Conservation (phyloP, 176 grass and related monocot species). For the sorghum (Sorghum bicolor) region DNA sequence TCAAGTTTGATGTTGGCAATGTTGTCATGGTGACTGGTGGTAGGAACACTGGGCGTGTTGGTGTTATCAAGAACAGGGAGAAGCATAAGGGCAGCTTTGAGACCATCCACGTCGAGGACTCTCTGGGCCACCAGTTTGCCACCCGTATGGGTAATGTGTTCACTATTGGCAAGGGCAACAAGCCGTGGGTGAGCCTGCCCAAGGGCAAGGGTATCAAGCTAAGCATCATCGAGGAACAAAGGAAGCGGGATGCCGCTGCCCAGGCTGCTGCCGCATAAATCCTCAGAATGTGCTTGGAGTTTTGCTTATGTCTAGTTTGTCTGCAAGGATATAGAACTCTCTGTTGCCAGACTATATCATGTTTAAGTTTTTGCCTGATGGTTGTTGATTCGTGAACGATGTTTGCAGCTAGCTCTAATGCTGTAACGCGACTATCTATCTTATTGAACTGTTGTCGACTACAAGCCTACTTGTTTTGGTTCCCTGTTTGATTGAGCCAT, state of each 20-base stretch:
- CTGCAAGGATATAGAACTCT: not conserved
- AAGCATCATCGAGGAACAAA: constrained; percentile 44
- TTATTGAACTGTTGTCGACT: too few relatives aligned
- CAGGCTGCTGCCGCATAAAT: constrained; percentile 3
- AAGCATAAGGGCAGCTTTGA: constrained; percentile 48
- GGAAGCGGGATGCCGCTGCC: constrained; percentile 24
- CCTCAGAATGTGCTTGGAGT: not conserved
- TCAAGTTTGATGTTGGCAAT: constrained; percentile 56
- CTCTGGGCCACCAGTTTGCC: constrained; percentile 41
- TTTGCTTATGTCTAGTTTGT: not conserved
- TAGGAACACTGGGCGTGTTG: constrained; percentile 48
- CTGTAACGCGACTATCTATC: too few relatives aligned
- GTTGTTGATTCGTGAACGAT: too few relatives aligned
- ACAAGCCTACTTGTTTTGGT: too few relatives aligned
- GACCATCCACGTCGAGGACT: constrained; percentile 41
- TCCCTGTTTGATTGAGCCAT: too few relatives aligned
- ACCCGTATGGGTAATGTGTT: constrained; percentile 49
- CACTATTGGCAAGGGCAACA: constrained; percentile 47
- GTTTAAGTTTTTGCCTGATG: too few relatives aligned
- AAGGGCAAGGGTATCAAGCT: constrained; percentile 58
- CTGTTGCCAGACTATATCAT: not conserved
- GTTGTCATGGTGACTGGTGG: constrained; percentile 50
- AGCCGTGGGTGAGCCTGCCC: constrained; percentile 49
- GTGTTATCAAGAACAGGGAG: constrained; percentile 56
- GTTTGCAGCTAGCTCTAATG: too few relatives aligned